These are phyloP conservation scores for Xylaria sp. DNA, from an alignment of 2,329 filamentous ascomycete genomes.

Conservation along the genomic window DNA sequence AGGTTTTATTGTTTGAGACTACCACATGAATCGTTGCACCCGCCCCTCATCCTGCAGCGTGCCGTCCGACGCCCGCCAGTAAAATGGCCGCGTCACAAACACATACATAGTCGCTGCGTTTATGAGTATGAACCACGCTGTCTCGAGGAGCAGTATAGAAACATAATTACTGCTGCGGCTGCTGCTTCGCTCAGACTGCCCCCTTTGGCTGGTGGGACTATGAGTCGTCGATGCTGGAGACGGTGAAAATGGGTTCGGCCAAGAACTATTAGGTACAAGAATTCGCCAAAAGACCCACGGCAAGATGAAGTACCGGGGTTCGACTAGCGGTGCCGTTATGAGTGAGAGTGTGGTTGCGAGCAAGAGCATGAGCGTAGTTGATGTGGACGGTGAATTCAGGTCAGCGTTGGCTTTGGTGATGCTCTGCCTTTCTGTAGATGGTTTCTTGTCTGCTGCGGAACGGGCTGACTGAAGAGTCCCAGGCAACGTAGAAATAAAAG, in stretches of 20 bases:
- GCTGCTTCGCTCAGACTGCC: neutral
- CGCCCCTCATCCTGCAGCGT: constrained; percentile 58
- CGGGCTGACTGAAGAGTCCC: neutral
- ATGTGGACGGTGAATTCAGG: constrained; percentile 47
- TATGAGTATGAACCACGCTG: constrained; percentile 69
- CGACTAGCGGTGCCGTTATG: constrained; percentile 87
- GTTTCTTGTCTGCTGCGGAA: neutral
- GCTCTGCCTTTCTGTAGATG: neutral
- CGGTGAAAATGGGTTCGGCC: neutral
- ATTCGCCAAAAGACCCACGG: constrained; percentile 94
- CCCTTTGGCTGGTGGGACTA: neutral
- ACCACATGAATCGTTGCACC: constrained; percentile 85
- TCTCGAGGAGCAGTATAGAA: constrained; percentile 60
- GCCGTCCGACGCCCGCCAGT: constrained; percentile 64
- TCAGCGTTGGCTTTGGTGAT: neutral
- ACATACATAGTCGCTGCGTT: constrained; percentile 72
- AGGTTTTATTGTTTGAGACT: constrained; percentile 22
- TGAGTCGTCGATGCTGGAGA: neutral
- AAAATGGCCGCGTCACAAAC: constrained; percentile 71
- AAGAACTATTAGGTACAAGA: constrained; percentile 65
- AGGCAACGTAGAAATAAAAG: constrained; percentile 7
- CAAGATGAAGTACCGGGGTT: constrained; percentile 94
- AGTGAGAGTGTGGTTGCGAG: constrained; percentile 77
- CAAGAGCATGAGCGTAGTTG: constrained; percentile 63
- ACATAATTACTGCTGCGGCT: neutral